Evolutionary conservation across 768 basidiomycete species (phyloP), one percentile per base, ranked within the genome.

Genomic region (Tylopilus sp.): DNA sequence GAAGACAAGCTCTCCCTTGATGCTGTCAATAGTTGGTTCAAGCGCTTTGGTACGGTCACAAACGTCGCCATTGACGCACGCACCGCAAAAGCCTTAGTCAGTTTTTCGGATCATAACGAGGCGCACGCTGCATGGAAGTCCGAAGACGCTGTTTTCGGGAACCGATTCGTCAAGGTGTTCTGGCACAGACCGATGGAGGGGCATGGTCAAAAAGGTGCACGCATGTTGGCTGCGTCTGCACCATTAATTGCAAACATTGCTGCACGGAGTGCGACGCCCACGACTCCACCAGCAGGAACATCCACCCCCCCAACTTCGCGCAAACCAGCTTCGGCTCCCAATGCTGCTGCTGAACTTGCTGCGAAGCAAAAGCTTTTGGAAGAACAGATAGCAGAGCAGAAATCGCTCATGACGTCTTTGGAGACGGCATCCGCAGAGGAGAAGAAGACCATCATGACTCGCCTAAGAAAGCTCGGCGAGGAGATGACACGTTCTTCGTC

Each of bases 101-200:
- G 88, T 57, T 98, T 97, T 69, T 77, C 81, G 30, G 80, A 76
- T 9, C 91, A 94, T 64, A 80, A 79, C 20, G 88, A 94, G 61
- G 95, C 95, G 0, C 82, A 87, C 61, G 79, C 81, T 12, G 95
- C 95, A 1, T 93, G 94, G 89, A 91, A 90, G 67, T 83, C 85
- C 22, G 90, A 95, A 68, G 92, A 95, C 56, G 92, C 94, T n/a
- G 87, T 97, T 13, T 97, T 97, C 62, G 83, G 83, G 11, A 95
- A 94, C 60, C 82, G 95, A 44, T 97, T 97, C 67, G 94, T 97
- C 57, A 95, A 95, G 70, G 78, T 97, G 30, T 91, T 95, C 61
- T 97, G 95, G 93, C 92, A 95, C 70, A 79, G 88, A 51, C 93
- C 92, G 7, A 81, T 94, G 83, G 90, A 89, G 48, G 94, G 95